phyloP scores from a whole-genome alignment of 306 rosid species.

The Casuarina glauca region DNA sequence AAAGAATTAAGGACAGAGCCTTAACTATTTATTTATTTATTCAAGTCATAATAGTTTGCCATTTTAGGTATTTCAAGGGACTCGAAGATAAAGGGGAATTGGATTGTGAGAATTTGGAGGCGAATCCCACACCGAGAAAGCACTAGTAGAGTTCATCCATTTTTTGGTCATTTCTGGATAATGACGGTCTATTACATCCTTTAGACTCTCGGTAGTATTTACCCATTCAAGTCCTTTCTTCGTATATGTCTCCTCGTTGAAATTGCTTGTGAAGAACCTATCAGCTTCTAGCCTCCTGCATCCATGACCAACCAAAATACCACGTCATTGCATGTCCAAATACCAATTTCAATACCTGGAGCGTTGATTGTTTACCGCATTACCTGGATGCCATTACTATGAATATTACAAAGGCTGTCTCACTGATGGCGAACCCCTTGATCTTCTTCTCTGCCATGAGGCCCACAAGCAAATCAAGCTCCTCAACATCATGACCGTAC shows the following conservation, averaged over 20 bases:
- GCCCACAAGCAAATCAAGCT: conserved; percentile 56
- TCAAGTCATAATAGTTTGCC: no score
- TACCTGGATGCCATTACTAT: conserved; percentile 61
- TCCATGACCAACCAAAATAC: background rate
- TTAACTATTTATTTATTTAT: no score
- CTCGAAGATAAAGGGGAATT: conserved; percentile 45
- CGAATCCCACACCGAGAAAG: conserved; percentile 66
- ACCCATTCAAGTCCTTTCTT: conserved; percentile 59
- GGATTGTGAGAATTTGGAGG: conserved; percentile 31
- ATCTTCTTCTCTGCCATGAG: conserved; percentile 72
- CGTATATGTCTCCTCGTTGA: conserved; percentile 51
- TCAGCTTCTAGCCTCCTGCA: conserved; percentile 67
- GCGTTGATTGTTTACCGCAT: background rate
- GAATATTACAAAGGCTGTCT: conserved; percentile 57
- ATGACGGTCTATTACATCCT: conserved; percentile 58
- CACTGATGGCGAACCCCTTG: conserved; percentile 63
- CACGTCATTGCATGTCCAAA: background rate
- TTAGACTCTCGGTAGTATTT: conserved; percentile 51
- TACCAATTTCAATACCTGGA: no score
- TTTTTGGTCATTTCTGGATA: conserved; percentile 48
- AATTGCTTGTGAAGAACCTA: conserved; percentile 57
- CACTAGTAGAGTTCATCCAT: conserved; percentile 61
- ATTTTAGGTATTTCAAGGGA: background rate
- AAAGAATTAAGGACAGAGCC: no score
- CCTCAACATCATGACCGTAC: conserved; percentile 59